Evolutionary conservation across 2,329 filamentous ascomycete species (phyloP), one percentile per base, ranked within the genome.

Genomic region (Colletotrichum incanum): DNA sequence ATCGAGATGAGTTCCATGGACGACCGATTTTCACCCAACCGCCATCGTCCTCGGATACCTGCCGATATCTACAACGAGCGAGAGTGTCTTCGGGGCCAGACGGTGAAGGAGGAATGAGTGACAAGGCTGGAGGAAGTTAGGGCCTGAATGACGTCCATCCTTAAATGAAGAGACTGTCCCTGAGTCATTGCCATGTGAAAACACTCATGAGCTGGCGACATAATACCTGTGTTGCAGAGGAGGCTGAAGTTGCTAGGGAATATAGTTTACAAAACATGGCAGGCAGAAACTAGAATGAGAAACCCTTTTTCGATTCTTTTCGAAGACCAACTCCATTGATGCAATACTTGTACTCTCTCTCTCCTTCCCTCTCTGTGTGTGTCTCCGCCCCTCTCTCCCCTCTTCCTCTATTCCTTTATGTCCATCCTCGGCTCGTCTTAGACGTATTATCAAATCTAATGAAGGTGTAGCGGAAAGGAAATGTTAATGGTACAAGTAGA

Each of bases 71-170:
- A 78, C 61, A 56, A 62, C 14, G 81, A 83, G 65, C 80, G 79
- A 56, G 80, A 82, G 34, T 81, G 81, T 71, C 78, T 82, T 63
- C 80, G 81, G 76, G 81, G 81, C 23, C 83, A 82, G 75, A 79
- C 79, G 2, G 76, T 84, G 37, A 75, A 76, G 39, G 81, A 84
- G 67, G 81, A 82, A 65, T 77, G 71, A 59, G 60, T 54, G 39
- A n/a, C 20, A 50, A 49, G 28, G 8, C 37, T 59, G 18, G 28
- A 72, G n/a, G 31, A 65, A n/a, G 26, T 23, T 47, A 52, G 55
- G 16, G 64, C 49, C 49, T 50, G 55, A 56, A 74, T 28, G 67
- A 75, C 23, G 55, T 67, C 14, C 55, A 37, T 39, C 20, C 18
- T 5, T 8, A 52, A 43, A 26, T 54, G 47, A n/a, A 28, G 62